phyloP scores from a whole-genome alignment of 495 filamentous ascomycete species.

The Poronia punctata region DNA sequence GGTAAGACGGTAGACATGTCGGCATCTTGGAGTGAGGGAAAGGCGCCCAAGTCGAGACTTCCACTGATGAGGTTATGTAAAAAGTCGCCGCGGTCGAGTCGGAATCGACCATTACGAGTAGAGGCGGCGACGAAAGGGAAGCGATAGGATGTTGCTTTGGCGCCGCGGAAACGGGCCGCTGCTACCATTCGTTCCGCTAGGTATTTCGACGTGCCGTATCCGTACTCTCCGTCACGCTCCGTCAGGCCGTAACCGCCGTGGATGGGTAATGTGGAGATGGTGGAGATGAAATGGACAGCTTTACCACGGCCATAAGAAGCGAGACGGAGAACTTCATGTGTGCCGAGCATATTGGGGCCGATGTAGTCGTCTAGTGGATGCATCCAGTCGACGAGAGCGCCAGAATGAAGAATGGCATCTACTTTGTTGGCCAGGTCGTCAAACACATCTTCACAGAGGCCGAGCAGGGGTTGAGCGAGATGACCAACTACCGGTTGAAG shows the following conservation, averaged over 20 bases:
- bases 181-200: constrained; percentile 22
- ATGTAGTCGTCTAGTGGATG: constrained; percentile 26
- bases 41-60: constrained; percentile 22
- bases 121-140: constrained; percentile 28
- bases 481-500: constrained; percentile 21
- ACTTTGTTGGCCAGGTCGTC: constrained; percentile 20
- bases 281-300: constrained; percentile 26
- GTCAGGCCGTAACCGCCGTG: constrained; percentile 19
- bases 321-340: constrained; percentile 29
- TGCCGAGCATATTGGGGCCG: constrained; percentile 27
- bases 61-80: constrained; percentile 27
- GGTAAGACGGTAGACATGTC: constrained; percentile 24
- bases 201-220: constrained; percentile 29
- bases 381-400: constrained; percentile 31
- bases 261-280: constrained; percentile 25
- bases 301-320: constrained; percentile 24
- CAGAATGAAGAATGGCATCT: constrained; percentile 26
- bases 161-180: constrained; percentile 26
- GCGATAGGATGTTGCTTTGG: constrained; percentile 23
- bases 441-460: constrained; percentile 16
- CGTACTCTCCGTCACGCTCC: constrained; percentile 22
- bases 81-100: constrained; percentile 28
- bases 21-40: constrained; percentile 22
- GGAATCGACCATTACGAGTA: constrained; percentile 22
- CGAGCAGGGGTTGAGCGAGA: constrained; percentile 22